Evolutionary conservation across 176 grass and related monocot species (phyloP), one percentile per base, ranked within the genome.

Genomic region (Zea luxurians): DNA sequence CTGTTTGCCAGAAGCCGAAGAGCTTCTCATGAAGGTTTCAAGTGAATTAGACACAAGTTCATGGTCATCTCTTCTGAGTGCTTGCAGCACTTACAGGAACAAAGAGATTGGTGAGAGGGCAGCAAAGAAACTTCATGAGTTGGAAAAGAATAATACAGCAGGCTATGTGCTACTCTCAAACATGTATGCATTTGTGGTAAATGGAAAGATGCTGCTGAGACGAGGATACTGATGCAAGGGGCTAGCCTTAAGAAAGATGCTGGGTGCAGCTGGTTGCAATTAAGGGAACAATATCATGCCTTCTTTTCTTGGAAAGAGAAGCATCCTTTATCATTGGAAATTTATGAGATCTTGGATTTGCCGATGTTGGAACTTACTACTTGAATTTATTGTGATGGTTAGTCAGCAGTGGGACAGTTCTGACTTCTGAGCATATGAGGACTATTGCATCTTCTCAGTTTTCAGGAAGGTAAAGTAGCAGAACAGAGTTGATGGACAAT

Each of bases 301-400:
- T 93, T 93, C 74, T 89, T 89, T 73, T 89, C 87, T 79, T 93
- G 87, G 87, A 81, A 87, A 48, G 78, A n/a, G 17, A 93, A 84
- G 13, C 84, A 89, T 64, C 74, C 73, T 54, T 17, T 79, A 12
- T 55, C 73, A 40, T 63, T 70, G 9, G 78, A 93, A 73, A 72
- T 87, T 66, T 71, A 87, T 48, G 81, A 67, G 59, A 78, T 87
- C 11, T 76, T 93, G 66, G 81, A 89, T 70, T 67, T 84, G 13
- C 57, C 88, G 49, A 86, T 47, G 16, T 88, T 75, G 66, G 90
- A 93, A 82, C 70, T 46, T n/a, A 73, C 78, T 50, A 16, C 55
- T 61, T 68, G 45, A 84, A n/a, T 49, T 49, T 84, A 9, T 37
- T 54, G 1, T 50, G 57, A 62, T 7, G 43, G 37, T 76, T 52